A percentile compares a stretch with the other conserved stretches of the same genome.
Conservation (phyloP, 2,329 filamentous ascomycete genomes). For the Davidsoniella australis region DNA sequence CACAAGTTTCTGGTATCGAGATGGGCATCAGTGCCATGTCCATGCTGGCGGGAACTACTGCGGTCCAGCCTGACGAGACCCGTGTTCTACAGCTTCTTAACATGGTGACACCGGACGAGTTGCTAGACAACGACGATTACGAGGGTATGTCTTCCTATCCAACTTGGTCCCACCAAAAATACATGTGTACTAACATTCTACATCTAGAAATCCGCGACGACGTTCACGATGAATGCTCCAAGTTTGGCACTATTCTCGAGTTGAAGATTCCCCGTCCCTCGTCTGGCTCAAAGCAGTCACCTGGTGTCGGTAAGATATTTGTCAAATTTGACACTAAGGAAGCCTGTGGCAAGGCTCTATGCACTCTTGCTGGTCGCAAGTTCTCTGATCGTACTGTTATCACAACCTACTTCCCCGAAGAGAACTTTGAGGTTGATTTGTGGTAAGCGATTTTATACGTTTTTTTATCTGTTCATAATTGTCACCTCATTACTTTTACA, state of each 20-base stretch:
- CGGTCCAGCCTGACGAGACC: constrained; percentile 59
- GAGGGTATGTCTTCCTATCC: constrained; percentile 46
- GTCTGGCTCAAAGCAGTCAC: constrained; percentile 64
- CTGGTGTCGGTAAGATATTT: constrained; percentile 93
- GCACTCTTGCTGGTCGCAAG: constrained; percentile 82
- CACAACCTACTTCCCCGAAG: constrained; percentile 91
- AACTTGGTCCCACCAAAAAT: neutral
- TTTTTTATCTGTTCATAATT: neutral
- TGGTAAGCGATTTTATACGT: constrained; percentile 39
- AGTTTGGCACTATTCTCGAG: constrained; percentile 73
- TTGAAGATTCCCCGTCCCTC: constrained; percentile 83
- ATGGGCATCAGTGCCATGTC: constrained; percentile 97
- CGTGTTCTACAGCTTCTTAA: constrained; percentile 86
- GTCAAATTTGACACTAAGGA: constrained; percentile 77
- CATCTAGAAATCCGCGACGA: constrained; percentile 83
- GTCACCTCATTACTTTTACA: neutral
- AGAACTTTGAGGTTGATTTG: constrained; percentile 84
- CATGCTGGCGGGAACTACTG: constrained; percentile 82
- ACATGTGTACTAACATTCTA: constrained; percentile 20
- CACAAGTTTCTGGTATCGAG: constrained; percentile 81
- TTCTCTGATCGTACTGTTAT: constrained; percentile 95
- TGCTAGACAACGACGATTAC: constrained; percentile 88
- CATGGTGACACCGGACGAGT: constrained; percentile 93
- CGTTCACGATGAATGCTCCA: constrained; percentile 78
- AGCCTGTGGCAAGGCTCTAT: constrained; percentile 66